Evolutionary conservation across 352 stramenopile genomes (phyloP).

Genomic region (Phytophthora rubi): DNA sequence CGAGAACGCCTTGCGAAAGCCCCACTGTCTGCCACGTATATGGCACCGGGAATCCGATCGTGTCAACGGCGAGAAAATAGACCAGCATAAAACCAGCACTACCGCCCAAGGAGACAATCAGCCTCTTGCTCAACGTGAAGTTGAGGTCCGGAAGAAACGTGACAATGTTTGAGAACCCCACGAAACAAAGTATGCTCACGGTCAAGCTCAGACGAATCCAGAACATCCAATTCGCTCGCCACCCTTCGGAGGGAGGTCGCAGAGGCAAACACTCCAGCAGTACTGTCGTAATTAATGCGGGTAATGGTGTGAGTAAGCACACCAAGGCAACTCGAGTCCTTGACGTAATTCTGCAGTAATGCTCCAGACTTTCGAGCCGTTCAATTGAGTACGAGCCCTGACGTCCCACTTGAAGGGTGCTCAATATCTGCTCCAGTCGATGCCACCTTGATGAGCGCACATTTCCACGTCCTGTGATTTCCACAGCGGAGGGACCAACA

Average conservation of each 20-base stretch:
- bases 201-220: not conserved
- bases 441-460: not conserved
- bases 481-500: not conserved
- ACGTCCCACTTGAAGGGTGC: not conserved
- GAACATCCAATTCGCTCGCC: constrained; percentile 1
- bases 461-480: not conserved
- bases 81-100: not conserved
- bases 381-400: not conserved
- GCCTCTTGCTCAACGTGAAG: not conserved
- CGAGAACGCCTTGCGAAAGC: not conserved
- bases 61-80: not conserved
- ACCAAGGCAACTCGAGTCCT: not conserved
- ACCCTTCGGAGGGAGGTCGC: not conserved
- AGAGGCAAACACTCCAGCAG: not conserved
- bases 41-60: not conserved
- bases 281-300: not conserved
- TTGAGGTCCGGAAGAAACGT: not conserved
- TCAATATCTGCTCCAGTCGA: not conserved
- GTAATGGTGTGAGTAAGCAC: not conserved
- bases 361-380: not conserved
- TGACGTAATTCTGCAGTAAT: not conserved
- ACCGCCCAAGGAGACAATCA: not conserved
- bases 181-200: not conserved
- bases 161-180: not conserved
- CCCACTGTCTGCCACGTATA: not conserved